These are phyloP conservation scores for Byssochlamys sp. DNA, from an alignment of 2,329 filamentous ascomycete genomes.

Conservation along the genomic window DNA sequence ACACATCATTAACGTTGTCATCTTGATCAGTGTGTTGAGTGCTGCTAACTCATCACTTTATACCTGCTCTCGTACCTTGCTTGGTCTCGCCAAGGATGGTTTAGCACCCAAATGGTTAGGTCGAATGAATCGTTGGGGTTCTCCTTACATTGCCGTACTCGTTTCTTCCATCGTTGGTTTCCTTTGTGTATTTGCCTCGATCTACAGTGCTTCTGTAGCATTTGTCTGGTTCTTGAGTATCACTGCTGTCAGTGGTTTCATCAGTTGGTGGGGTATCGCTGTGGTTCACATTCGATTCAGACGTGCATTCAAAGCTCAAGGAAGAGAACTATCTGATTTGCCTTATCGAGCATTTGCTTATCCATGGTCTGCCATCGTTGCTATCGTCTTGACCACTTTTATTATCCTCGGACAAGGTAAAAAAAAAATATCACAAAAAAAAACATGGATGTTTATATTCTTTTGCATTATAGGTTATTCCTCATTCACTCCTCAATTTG, in stretches of 20 bases:
- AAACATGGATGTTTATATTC: too few relatives aligned
- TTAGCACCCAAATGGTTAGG: slow-evolving; percentile 36
- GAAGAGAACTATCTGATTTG: too few relatives aligned
- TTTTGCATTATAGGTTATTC: too few relatives aligned
- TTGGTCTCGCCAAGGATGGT: slow-evolving; percentile 48
- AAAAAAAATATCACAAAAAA: too few relatives aligned
- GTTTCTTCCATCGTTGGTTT: slow-evolving; percentile 46
- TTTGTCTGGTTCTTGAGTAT: slow-evolving; percentile 47
- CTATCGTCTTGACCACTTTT: too few relatives aligned
- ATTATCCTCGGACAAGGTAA: too few relatives aligned
- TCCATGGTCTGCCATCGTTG: too few relatives aligned
- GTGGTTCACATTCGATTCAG: not conserved
- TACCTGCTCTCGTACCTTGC: slow-evolving; percentile 54
- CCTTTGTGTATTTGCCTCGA: slow-evolving; percentile 59
- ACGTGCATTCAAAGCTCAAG: too few relatives aligned
- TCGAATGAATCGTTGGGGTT: slow-evolving; percentile 31
- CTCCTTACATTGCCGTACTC: slow-evolving; percentile 34
- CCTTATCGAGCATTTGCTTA: too few relatives aligned
- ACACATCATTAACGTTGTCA: slow-evolving; percentile 30
- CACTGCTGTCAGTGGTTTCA: slow-evolving; percentile 22
- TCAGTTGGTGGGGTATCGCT: slow-evolving; percentile 5
- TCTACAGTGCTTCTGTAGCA: slow-evolving; percentile 55
- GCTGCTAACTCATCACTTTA: slow-evolving; percentile 34
- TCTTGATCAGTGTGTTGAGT: slow-evolving; percentile 33
- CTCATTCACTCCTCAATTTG: too few relatives aligned